Base-by-base conservation (phyloP, 768 basidiomycete genomes). In the Pleurotus giganteus region DNA sequence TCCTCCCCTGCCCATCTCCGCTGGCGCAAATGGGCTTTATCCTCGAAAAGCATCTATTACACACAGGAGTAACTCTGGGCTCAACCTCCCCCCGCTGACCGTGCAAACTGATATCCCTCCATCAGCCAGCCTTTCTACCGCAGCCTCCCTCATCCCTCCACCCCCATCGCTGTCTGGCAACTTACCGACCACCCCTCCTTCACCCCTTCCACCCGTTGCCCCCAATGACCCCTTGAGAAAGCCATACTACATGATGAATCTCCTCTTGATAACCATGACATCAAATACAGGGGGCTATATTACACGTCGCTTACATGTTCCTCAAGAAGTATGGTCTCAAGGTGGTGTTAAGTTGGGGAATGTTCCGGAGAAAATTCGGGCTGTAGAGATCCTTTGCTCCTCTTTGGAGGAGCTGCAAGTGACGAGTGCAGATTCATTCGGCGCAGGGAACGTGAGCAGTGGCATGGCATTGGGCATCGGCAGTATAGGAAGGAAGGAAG, bases 171-270 rank as follows among this genome's bases (percentile, higher is more conserved):
- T 82, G 57, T 69, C 80, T 42, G 72, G 74, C 29, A 84, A 81
- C 61, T 74, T 88, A 9, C 89, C 85, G 29, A 85, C 83, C 11
- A 88, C 88, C 2, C 92, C 91, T 4, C 79, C 78, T 41, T 92
- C 91, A 2, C 89, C 91, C 2, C 76, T 91, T 32, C 92, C 91
- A 4, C 83, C 88, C 2, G 69, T 77, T 13, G 78, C 89, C 21
- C 92, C 91, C 4, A 71, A 74, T 4, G 89, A 93, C 61, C 77
- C 86, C 21, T 73, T 91, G 46, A 79, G 90, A 39, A 88, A 93
- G 62, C 94, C 94, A 8, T 96, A 94, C 65, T 88, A 94, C 66
- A 81, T 96, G 81, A 94, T 96, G 92, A 75, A 77, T 57, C 79
- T 91, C 21, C 73, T 96, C 32, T 78, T 85, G 57, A 82, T 75